Base-by-base conservation (phyloP, 1,284 basidiomycete genomes). In the Cerioporus squamosus region DNA sequence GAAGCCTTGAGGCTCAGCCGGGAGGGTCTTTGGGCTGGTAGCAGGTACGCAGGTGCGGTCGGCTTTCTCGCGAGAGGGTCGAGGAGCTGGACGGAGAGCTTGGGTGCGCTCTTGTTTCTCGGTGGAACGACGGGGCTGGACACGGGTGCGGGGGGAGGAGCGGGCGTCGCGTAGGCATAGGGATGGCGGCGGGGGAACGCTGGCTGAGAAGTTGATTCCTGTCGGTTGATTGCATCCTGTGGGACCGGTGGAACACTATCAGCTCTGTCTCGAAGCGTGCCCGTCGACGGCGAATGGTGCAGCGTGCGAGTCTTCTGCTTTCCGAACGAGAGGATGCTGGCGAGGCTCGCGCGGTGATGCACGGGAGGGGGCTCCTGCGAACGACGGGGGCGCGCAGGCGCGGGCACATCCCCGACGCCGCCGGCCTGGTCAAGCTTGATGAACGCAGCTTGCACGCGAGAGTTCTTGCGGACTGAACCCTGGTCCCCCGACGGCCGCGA, bases 381-480 rank as follows among this genome's bases (percentile, higher is more conserved):
- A 38, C 71, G 69, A 5, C 64, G 67, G 9, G 62, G 57, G n/a
- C 47, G 66, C 45, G 67, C 57, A 0, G 82, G 83, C 40, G 73
- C 71, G 3, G 87, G 87, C 0, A 85, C 81, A 62, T 85, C 84
- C 31, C 86, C 86, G 23, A 89, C 78, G 33, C 83, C 85, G 22
- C 83, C 84, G 10, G 77, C 68, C 50, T 73, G 66, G 64, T 80
- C 78, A 8, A 78, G 68, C 61, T 75, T 75, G 64, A 78, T 71
- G 61, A 77, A 79, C 0, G 80, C 76, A 10, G 77, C 71, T 52
- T 59, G 62, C 2, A 52, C 33, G 24, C 62, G 62, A 20, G 56
- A 54, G 52, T 45, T 53, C 55, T 57, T 58, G 43, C 60, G 60
- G 8, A 14, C 47, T 48, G 29, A 44, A 12, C 31, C 15, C 9